Percentiles rank a stretch among this genome's conserved stretches.
Evolutionary conservation across 352 stramenopile genomes (phyloP).

Genomic region (Phytopythium oedochilum): DNA sequence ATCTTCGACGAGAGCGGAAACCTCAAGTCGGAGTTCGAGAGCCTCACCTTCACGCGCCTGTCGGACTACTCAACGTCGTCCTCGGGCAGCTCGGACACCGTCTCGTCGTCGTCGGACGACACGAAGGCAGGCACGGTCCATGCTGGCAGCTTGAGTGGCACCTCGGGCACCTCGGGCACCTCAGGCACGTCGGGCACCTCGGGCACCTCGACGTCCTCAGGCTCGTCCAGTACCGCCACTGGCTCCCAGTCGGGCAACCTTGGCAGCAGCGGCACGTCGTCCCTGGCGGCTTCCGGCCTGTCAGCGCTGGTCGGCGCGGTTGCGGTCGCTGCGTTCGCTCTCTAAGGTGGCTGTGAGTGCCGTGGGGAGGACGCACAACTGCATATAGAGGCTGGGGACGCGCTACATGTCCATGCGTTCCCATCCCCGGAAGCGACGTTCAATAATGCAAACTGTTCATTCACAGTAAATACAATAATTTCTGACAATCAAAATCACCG

Average conservation of each 20-base stretch:
- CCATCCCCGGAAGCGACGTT: no score
- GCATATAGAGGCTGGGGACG: no score
- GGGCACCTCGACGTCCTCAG: conserved; percentile 17
- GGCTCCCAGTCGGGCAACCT: conserved; percentile 4
- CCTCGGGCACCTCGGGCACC: conserved; percentile 9
- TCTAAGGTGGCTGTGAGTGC: background rate
- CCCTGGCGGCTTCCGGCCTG: conserved; percentile 9
- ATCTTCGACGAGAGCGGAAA: conserved; percentile 59
- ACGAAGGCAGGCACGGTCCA: conserved; percentile 11
- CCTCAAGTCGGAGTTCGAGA: conserved; percentile 62
- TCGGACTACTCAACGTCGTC: conserved; percentile 15
- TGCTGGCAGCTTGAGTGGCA: conserved; percentile 14
- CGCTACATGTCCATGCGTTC: no score
- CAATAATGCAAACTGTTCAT: background rate
- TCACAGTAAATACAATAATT: background rate
- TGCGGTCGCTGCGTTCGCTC: background rate
- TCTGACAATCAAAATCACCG: background rate
- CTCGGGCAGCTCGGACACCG: conserved; percentile 17
- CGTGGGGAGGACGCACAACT: background rate
- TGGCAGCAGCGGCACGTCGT: conserved; percentile 1
- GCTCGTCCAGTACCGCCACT: background rate
- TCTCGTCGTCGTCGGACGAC: conserved; percentile 7
- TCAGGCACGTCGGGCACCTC: conserved; percentile 8
- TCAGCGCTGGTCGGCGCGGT: conserved; percentile 23
- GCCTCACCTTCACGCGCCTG: conserved; percentile 47